Percentiles rank a stretch among this genome's conserved stretches.
phyloP scores from a whole-genome alignment of 2,329 filamentous ascomycete genomes.

The Juglanconis sp. region DNA sequence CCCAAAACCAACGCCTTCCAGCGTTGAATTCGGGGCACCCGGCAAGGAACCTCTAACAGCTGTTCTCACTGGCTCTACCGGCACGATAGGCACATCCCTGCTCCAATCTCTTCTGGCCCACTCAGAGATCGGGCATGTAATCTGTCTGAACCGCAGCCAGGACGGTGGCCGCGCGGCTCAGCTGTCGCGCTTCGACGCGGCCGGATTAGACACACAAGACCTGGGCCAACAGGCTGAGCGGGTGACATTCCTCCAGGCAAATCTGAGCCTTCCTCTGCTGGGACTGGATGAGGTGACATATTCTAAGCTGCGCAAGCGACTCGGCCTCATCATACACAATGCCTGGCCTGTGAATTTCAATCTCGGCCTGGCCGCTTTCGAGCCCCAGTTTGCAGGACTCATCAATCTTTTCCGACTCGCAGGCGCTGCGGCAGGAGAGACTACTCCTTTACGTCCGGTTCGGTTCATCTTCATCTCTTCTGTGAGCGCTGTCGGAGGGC shows the following conservation, averaged over 20 bases:
- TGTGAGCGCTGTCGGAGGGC: not conserved
- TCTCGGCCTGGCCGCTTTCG: slow-evolving; percentile 41
- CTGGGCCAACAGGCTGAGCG: slow-evolving; percentile 21
- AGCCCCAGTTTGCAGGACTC: slow-evolving; percentile 39
- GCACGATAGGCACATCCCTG: slow-evolving; percentile 23
- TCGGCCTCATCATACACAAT: slow-evolving; percentile 32
- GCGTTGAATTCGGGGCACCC: not conserved
- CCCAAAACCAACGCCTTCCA: slow-evolving; percentile 18
- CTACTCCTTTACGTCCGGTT: not conserved
- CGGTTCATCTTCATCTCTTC: not conserved
- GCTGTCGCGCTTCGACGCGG: slow-evolving; percentile 4
- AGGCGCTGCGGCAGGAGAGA: not conserved
- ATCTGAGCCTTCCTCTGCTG: slow-evolving; percentile 20
- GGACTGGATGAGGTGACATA: slow-evolving; percentile 19
- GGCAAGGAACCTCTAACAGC: slow-evolving; percentile 15
- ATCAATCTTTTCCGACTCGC: slow-evolving; percentile 33
- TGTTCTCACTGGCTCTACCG: slow-evolving; percentile 27
- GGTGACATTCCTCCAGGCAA: slow-evolving; percentile 22
- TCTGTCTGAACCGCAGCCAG: slow-evolving; percentile 26
- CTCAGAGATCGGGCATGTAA: slow-evolving; percentile 21
- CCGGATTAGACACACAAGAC: not conserved
- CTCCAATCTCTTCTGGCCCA: slow-evolving; percentile 20
- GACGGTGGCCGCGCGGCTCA: slow-evolving; percentile 20
- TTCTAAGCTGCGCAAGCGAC: slow-evolving; percentile 12
- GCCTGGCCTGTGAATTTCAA: slow-evolving; percentile 53